Percentiles rank a stretch among this genome's conserved stretches.
phyloP scores from a whole-genome alignment of 768 basidiomycete species.

The Podaxis sp. region DNA sequence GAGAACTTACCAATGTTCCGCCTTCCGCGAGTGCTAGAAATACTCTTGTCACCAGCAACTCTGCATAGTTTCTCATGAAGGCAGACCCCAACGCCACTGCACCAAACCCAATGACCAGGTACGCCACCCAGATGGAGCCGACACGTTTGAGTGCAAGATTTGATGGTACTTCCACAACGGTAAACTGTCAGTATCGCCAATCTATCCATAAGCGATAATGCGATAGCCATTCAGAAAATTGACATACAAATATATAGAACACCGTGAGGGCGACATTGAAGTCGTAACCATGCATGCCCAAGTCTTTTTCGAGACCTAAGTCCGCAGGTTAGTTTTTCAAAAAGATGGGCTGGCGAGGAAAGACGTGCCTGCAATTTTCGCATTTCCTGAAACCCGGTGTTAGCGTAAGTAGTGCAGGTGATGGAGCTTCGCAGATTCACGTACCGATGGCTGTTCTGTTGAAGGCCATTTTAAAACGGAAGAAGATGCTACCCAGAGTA shows the following conservation, averaged over 20 bases:
- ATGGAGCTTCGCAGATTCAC: background rate
- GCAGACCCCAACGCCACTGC: slow-evolving; percentile 37
- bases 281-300: slow-evolving; percentile 40
- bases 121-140: slow-evolving; percentile 38
- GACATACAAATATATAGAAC: slow-evolving; percentile 38
- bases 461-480: background rate
- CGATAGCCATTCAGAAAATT: background rate
- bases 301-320: slow-evolving; percentile 37
- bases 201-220: background rate
- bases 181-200: slow-evolving; percentile 27
- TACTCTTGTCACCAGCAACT: slow-evolving; percentile 36
- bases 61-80: slow-evolving; percentile 34
- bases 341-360: slow-evolving; percentile 7
- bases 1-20: slow-evolving; percentile 36
- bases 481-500: background rate
- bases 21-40: slow-evolving; percentile 43
- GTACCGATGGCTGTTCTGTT: slow-evolving; percentile 20
- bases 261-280: slow-evolving; percentile 41
- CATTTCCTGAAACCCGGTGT: slow-evolving; percentile 17
- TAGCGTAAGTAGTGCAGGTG: background rate
- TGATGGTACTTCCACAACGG: slow-evolving; percentile 38
- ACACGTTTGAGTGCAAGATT: slow-evolving; percentile 42
- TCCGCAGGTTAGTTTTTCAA: background rate
- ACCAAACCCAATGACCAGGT: slow-evolving; percentile 38
- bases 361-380: slow-evolving; percentile 23